Evolutionary conservation across 176 grass and related monocot genomes (phyloP).

Genomic region (Bromus sterilis): DNA sequence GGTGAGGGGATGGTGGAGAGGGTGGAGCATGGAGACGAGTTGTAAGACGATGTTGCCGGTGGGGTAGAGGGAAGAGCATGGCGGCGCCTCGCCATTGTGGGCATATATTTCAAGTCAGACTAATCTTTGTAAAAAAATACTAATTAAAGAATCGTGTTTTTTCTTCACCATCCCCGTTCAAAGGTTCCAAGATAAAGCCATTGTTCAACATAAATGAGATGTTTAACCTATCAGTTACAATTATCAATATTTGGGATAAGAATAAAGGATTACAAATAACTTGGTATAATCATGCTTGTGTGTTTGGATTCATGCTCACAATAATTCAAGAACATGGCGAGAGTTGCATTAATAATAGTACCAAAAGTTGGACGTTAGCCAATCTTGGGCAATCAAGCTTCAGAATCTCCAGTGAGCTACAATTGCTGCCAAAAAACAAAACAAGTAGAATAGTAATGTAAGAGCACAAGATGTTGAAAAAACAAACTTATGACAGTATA

Average conservation of each 20-base stretch:
- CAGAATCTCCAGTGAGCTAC: conserved; percentile 78
- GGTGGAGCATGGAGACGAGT: too few species aligned
- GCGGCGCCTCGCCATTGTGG: too few species aligned
- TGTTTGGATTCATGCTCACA: too few species aligned
- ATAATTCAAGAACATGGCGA: neutral
- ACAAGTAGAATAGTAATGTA: neutral
- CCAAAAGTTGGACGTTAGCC: conserved; percentile 75
- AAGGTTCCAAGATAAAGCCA: too few species aligned
- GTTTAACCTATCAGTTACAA: neutral
- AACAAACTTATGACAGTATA: neutral
- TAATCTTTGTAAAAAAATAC: too few species aligned
- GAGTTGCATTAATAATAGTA: conserved; percentile 25
- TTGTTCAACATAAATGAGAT: neutral
- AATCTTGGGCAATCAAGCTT: conserved; percentile 93
- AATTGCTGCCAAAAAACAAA: conserved; percentile 55
- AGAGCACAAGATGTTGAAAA: neutral
- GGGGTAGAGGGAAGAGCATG: too few species aligned
- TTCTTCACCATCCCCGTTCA: too few species aligned
- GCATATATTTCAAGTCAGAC: too few species aligned
- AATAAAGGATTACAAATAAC: neutral
- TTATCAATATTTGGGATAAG: neutral
- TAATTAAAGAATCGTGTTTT: too few species aligned
- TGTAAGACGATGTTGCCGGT: too few species aligned
- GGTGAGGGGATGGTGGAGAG: too few species aligned
- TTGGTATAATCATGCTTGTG: neutral